phyloP scores from a whole-genome alignment of 768 basidiomycete species.

The Tricholoma bakamatsutake region DNA sequence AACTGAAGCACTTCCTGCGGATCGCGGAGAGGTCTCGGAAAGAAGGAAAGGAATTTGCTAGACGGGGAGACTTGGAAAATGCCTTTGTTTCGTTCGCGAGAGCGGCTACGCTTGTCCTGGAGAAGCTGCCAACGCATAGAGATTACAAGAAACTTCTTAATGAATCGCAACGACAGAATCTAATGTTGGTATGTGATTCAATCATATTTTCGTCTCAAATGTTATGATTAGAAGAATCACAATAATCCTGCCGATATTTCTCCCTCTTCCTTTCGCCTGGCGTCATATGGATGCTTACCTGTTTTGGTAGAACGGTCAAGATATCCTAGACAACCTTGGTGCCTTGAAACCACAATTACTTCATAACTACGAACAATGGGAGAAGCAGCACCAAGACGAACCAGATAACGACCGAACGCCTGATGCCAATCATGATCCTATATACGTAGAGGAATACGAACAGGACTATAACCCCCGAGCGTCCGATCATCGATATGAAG shows the following conservation, averaged over 20 bases:
- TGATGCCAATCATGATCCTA: conserved; percentile 15
- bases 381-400: conserved; percentile 35
- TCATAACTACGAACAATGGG: conserved; percentile 60
- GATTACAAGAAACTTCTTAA: conserved; percentile 56
- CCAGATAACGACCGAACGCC: conserved; percentile 21
- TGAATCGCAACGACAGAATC: conserved; percentile 55
- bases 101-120: conserved; percentile 73
- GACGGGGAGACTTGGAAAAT: conserved; percentile 55
- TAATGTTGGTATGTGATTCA: conserved; percentile 54
- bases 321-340: conserved; percentile 62
- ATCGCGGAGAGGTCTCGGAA: conserved; percentile 58
- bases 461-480: conserved; percentile 25
- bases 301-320: conserved; percentile 32
- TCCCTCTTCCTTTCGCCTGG: background rate
- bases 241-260: conserved; percentile 1
- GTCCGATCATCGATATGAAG: background rate
- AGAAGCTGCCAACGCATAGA: conserved; percentile 69
- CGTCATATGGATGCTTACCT: conserved; percentile 5
- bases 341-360: conserved; percentile 61
- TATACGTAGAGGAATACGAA: conserved; percentile 6
- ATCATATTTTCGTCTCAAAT: background rate
- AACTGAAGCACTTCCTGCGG: conserved; percentile 63
- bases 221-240: background rate
- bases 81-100: conserved; percentile 69
- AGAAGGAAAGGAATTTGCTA: conserved; percentile 41